Evolutionary conservation across 2,329 filamentous ascomycete species (phyloP), one percentile per base, ranked within the genome.

Genomic region (Fusarium pilosicola): DNA sequence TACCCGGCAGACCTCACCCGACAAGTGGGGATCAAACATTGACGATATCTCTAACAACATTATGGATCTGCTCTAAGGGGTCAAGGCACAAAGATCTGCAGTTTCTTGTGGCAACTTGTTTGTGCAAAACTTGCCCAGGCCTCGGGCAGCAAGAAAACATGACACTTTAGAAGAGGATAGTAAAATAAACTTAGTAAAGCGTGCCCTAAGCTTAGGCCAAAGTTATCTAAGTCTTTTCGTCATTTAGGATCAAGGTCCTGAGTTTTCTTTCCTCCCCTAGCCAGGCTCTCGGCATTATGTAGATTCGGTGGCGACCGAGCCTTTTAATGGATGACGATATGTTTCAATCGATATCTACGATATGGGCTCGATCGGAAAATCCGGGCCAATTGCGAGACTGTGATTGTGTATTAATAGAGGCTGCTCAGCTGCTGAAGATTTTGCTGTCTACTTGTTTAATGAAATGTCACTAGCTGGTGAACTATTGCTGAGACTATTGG

Each of bases 241-340:
- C 32, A 15, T 34, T 34, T 15, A 34, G 32, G 1, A 34, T 34
- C 7, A 15, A 34, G 32, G 14, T 34, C 1, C 32, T 8, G 32
- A 15, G 32, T 34, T 34, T 34, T 34, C 14, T 34, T 34, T 34
- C 32, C 32, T 34, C 32, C 32, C 32, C 14, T 34, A 34, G 32
- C 13, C 14, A 42, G 39, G 12, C 24, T 3, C 13, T 28, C 0
- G 0, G 5, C 11, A 28, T 28, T 0, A 28, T 2, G 18, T 28
- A 28, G 24, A 46, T 20, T 5, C 2, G 6, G 22, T n/a, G 11
- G 48, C 22, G 7, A 14, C 9, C 6, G 3, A 51, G 22, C 5
- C 48, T 32, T 11, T 8, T 20, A 15, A 13, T 32, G 3, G 11
- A 18, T 32, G 6, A n/a, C 28, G 11, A 32, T 13, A 18, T n/a